These are phyloP conservation scores for Lablab purpureus DNA, from an alignment of 306 rosid species.

Conservation along the genomic window DNA sequence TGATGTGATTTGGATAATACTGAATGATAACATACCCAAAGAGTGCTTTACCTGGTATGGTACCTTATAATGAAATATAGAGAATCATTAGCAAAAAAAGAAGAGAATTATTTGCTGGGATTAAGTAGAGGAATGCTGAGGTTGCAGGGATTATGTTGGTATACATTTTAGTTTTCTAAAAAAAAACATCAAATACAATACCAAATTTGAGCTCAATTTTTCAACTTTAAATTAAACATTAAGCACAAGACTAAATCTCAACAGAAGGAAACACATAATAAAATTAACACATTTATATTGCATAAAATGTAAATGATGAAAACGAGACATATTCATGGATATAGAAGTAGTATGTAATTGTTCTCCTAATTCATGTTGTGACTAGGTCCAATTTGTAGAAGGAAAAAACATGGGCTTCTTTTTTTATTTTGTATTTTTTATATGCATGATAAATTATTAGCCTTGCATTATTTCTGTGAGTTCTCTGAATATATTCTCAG, in stretches of 20 bases:
- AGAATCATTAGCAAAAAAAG: no score
- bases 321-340: conserved; percentile 14
- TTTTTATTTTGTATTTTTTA: conserved; percentile 15
- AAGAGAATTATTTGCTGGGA: no score
- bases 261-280: no score
- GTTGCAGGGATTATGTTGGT: background rate
- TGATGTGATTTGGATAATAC: background rate
- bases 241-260: no score
- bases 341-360: background rate
- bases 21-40: no score
- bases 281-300: conserved; percentile 10
- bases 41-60: no score
- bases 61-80: no score
- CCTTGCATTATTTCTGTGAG: conserved; percentile 29
- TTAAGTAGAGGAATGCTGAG: no score
- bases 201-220: no score
- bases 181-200: no score
- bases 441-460: conserved; percentile 16
- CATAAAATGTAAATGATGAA: conserved; percentile 19
- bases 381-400: background rate
- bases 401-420: conserved; percentile 3
- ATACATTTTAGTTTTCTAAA: no score
- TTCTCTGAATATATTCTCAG: conserved; percentile 51
- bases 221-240: no score
- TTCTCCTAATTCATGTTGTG: background rate